Base-by-base conservation (phyloP, 768 basidiomycete species). In the Phaffia australis region DNA sequence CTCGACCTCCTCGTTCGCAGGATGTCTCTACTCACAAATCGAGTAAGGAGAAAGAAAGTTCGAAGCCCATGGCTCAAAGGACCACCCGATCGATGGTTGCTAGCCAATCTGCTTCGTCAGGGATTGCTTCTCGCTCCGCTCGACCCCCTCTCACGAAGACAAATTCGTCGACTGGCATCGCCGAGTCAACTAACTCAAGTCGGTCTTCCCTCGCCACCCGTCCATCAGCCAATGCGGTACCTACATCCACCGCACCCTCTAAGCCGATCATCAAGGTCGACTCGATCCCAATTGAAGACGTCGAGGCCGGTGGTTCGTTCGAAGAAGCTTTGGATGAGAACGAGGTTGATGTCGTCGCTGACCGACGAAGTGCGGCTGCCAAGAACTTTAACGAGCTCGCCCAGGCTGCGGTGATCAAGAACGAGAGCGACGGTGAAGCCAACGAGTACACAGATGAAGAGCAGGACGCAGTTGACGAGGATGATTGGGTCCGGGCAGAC, bases 401-500 rank as follows among this genome's bases (percentile, higher is more conserved):
- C 15, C 63, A 59, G 54, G 46, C 59, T 56, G 51, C 56, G 49
- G 69, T 48, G 0, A 23, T 68, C 29, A 55, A 60, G 27, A 68
- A 56, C 52, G n/a, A 35, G 47, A 21, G 58, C 16, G 57, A 52
- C 6, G 58, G 56, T 49, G 63, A 65, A 47, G 23, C 57, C 11
- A 46, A 69, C 49, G 60, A 68, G 64, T 57, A 63, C 55, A 56
- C 63, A 52, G 60, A 63, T 29, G 66, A 69, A 30, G 69, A 68
- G 29, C 54, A 69, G 19, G 63, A 58, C 51, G 29, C 46, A 19
- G 46, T 51, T 51, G 60, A 46, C 52, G 48, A 54, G 9, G 78
- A 79, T 25, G 76, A 78, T 66, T 79, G 78, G 78, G 65, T 79
- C 23, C 70, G 74, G 58, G 70, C 78, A 69, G 68, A 71, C 15